Base-by-base conservation (phyloP, 805 yeast species). In the Candida methanosorbosa region DNA sequence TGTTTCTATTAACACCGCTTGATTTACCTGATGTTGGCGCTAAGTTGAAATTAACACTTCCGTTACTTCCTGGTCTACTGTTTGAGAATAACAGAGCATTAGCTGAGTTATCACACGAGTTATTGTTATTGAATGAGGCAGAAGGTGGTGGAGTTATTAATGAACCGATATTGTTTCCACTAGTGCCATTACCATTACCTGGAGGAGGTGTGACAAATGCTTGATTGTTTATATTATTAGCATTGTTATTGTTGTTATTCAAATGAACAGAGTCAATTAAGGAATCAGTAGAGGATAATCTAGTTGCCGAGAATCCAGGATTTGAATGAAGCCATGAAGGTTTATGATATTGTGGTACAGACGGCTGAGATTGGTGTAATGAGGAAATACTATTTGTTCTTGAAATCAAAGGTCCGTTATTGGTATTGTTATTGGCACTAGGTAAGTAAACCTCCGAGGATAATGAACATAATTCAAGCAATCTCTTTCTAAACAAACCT, bases 271-370 rank as follows among this genome's bases (percentile, higher is more conserved):
- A 45, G 30, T 57, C 63, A 20, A 56, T 52, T 12, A 57, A 40
- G 12, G 59, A 54, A 37, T 57, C 63, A 2, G 61, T 53, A 4
- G 63, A 57, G 2, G 59, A 47, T 7, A 49, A 35, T 38, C 61
- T 45, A 14, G 51, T 49, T 3, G 57, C 49, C 15, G 51, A 45
- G 34, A 54, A 52, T 26, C 40, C 38, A 19, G 55, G 56, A 32
- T 55, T 56, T 33, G 49, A 48, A 32, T 57, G 61, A 14, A 58
- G 38, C 63, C 63, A 58, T 8, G 63, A 56, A 12, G 62, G 62
- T 35, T 50, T 52, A 30, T 45, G 49, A 6, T 35, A 39, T 12
- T 34, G 36, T 18, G 14, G 36, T 27, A 19, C 23, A n/a, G 12
- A 18, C 11, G 13, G 23, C 20, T 34, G 29, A 19, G 23, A 26